A percentile compares a stretch with the other conserved stretches of the same genome.
phyloP scores from a whole-genome alignment of 768 basidiomycete species.

The Podaxis sp. region DNA sequence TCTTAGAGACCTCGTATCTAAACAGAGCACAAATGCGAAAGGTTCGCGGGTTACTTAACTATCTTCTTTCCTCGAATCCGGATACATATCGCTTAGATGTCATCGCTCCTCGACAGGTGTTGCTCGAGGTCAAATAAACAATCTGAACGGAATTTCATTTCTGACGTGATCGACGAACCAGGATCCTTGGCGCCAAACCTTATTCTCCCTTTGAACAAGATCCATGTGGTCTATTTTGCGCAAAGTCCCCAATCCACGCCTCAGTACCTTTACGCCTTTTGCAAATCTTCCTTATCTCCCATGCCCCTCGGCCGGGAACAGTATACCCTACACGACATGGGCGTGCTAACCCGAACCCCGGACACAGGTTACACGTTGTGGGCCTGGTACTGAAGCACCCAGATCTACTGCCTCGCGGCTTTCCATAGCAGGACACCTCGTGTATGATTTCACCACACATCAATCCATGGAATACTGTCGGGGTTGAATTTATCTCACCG shows the following conservation, averaged over 20 bases:
- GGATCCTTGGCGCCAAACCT: slow-evolving; percentile 19
- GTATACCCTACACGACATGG: slow-evolving; percentile 58
- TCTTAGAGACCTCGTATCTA: not conserved
- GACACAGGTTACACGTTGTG: slow-evolving; percentile 65
- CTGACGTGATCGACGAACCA: slow-evolving; percentile 22
- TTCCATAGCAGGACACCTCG: slow-evolving; percentile 54
- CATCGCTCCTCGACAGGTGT: slow-evolving; percentile 27
- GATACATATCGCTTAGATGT: slow-evolving; percentile 9
- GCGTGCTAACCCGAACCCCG: slow-evolving; percentile 69
- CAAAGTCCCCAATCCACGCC: slow-evolving; percentile 8
- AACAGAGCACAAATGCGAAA: not conserved
- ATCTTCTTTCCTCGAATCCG: not conserved
- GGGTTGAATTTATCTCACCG: slow-evolving; percentile 12
- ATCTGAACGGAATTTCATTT: slow-evolving; percentile 27
- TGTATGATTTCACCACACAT: slow-evolving; percentile 27
- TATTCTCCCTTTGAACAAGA: slow-evolving; percentile 16
- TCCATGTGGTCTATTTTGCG: slow-evolving; percentile 12
- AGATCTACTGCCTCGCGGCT: slow-evolving; percentile 51
- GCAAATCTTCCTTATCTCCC: slow-evolving; percentile 47
- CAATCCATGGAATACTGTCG: slow-evolving; percentile 30
- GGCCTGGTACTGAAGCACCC: slow-evolving; percentile 38
- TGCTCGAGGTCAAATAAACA: slow-evolving; percentile 39
- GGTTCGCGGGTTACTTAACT: slow-evolving; percentile 17
- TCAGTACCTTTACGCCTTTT: slow-evolving; percentile 17
- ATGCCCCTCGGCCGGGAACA: slow-evolving; percentile 56